A percentile compares a stretch with the other conserved stretches of the same genome.
Evolutionary conservation across 768 basidiomycete species (phyloP).

Genomic region (Scleroderma bovista): DNA sequence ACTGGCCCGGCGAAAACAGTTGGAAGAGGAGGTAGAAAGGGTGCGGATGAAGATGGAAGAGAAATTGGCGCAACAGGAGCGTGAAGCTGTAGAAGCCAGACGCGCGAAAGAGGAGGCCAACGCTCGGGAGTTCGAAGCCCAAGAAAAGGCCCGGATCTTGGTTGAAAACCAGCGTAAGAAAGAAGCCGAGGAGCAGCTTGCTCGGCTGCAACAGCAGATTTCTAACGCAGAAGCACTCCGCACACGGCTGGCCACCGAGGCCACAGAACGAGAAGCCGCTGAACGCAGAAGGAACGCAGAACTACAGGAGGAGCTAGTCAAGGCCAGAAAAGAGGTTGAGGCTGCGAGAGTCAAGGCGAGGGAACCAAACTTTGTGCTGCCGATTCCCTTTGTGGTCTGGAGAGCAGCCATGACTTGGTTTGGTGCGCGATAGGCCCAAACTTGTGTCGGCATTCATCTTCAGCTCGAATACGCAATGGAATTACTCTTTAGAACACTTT

Average conservation of each 20-base stretch:
- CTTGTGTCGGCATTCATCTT: no score
- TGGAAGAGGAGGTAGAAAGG: conserved; percentile 23
- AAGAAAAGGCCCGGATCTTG: conserved; percentile 23
- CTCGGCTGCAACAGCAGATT: conserved; percentile 20
- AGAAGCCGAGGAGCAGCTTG: conserved; percentile 21
- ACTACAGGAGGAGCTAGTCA: conserved; percentile 27
- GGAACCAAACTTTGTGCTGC: conserved; percentile 25
- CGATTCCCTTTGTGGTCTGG: conserved; percentile 32
- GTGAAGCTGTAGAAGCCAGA: conserved; percentile 19
- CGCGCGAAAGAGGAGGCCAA: conserved; percentile 25
- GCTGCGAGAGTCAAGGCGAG: conserved; percentile 16
- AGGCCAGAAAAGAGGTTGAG: conserved; percentile 24
- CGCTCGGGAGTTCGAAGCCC: conserved; percentile 20
- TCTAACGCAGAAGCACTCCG: conserved; percentile 24
- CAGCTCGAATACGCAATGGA: no score
- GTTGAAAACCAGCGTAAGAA: conserved; percentile 28
- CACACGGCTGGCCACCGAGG: conserved; percentile 22
- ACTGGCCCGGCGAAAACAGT: conserved; percentile 15
- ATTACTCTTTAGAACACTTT: no score
- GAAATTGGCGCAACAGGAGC: conserved; percentile 19
- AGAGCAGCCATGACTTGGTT: conserved; percentile 30
- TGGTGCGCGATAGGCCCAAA: conserved; percentile 12
- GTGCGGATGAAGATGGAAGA: conserved; percentile 20
- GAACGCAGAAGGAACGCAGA: conserved; percentile 25
- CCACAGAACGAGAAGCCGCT: conserved; percentile 19